Evolutionary conservation across 805 yeast genomes (phyloP), one percentile per base, ranked within the genome.

Genomic region (Ogataea polymorpha): DNA sequence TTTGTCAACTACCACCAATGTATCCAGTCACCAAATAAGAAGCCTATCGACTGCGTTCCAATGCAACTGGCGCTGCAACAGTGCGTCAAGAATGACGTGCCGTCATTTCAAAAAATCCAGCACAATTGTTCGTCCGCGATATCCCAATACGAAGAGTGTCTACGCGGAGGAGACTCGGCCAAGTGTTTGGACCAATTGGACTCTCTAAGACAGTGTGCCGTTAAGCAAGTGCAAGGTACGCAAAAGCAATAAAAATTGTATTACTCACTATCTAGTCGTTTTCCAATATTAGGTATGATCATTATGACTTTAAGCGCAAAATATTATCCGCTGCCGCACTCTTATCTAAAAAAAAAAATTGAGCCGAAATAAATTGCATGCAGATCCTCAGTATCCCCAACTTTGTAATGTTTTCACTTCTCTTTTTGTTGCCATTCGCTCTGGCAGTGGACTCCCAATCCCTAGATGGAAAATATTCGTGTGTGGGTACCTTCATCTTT

Each of bases 1-100:
- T 86, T 86, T 49, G 63, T 86, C 42, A 75, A 72, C 20, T 86
- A 82, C 60, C 91, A 86, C 61, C 78, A 77, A 53, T 86, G 95
- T 56, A 74, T 86, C 61, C 62, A 71, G 40, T 78, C 46, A 10
- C 51, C 77, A 10, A 67, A 69, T 46, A 71, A 26, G 18, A 41
- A 43, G 16, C 37, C 73, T 17, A 54, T 61, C 14, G 65, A 68
- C 43, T 86, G 95, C 56, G 59, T 64, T 0, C 59, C 58, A 28
- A 74, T 80, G 48, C 95, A 85, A 60, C 59, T 62, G 29, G 70
- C 68, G 14, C 68, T 86, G 26, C 73, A 86, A 13, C 50, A 54
- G 14, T 86, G 96, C 61, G 86, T 86, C 46, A 74, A 71, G 54
- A 65, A 66, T 11, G 56, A 63, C 27, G 91, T 85, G 12, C 91